phyloP scores from a whole-genome alignment of 805 yeast genomes.

The Ogataea nitratoaversa region DNA sequence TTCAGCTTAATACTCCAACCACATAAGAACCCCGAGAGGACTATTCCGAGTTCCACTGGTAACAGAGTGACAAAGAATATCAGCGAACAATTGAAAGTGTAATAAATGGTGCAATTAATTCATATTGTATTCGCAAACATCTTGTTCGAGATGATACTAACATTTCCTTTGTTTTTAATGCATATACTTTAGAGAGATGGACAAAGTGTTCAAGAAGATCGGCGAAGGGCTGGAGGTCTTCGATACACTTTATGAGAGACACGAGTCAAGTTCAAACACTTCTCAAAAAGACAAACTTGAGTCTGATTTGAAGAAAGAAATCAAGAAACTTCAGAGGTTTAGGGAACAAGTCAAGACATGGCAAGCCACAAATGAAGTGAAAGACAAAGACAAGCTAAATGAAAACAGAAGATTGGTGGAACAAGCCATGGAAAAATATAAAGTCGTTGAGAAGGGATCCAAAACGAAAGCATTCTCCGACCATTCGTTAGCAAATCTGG shows the following conservation, averaged over 20 bases:
- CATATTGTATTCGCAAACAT: too few relatives aligned
- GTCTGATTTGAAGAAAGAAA: constrained; percentile 53
- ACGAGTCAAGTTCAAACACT: constrained; percentile 43
- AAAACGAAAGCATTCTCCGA: constrained; percentile 57
- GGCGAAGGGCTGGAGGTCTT: constrained; percentile 53
- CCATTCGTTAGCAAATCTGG: constrained; percentile 48
- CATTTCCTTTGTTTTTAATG: background rate
- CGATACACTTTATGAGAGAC: constrained; percentile 53
- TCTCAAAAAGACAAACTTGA: constrained; percentile 57
- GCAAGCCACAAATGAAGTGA: constrained; percentile 52
- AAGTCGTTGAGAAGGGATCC: constrained; percentile 52
- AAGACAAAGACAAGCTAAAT: constrained; percentile 39
- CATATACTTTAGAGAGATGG: constrained; percentile 44
- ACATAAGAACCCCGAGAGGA: too few relatives aligned
- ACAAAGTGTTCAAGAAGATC: constrained; percentile 58
- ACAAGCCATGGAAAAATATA: constrained; percentile 57
- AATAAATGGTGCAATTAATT: too few relatives aligned
- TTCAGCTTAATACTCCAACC: too few relatives aligned
- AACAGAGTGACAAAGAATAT: too few relatives aligned
- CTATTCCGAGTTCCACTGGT: too few relatives aligned
- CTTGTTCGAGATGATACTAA: too few relatives aligned
- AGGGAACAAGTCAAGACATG: constrained; percentile 59
- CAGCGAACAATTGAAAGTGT: too few relatives aligned
- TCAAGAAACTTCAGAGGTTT: constrained; percentile 53
- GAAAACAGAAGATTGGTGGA: constrained; percentile 41